Evolutionary conservation across 345 rosid genomes (phyloP), one percentile per base, ranked within the genome.

Genomic region (Syzygium grande): DNA sequence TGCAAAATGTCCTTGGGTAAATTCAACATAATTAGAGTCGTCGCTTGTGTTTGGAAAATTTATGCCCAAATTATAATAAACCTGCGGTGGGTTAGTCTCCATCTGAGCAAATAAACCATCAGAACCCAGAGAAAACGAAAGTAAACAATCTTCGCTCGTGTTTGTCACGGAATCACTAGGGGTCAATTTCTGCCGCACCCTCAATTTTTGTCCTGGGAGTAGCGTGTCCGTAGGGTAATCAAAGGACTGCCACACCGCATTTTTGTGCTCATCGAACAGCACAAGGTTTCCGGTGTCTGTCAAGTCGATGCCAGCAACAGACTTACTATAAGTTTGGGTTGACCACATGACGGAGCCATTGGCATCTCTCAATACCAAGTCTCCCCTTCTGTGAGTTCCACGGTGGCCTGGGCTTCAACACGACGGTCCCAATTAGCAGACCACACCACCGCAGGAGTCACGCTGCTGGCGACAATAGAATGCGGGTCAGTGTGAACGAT

Each of bases 241-340:
- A 46, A 88, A 90, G n/a, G 90, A 86, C 58, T 91, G 90, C 92
- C 90, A 90, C 49, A 89, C 56, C 27, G 41, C 5, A 9, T 13
- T 46, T 9, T 86, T 80, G 5, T 87, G 87, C 27, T 56, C 30
- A 65, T 89, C 84, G 7, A 84, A 55, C 29, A 90, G 85, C 41
- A 90, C 86, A 46, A 90, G 78, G 52, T 89, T 88, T 27, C 90
- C 90, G 1, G 5, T 12, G 23, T 84, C 89, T 5, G 80, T 86
- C 43, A 92, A 63, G 15, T 53, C 80, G 52, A 89, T 30, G 11
- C 89, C 90, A 23, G 29, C 43, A 52, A 87, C 65, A 22, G 88
- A 53, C 73, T 88, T 88, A 3, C 85, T 77, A 11, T 22, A n/a
- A 19, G 90, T 87, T 52, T 86, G 61, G 25, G 90, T 68, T 0